phyloP scores from a whole-genome alignment of 345 rosid species.

The Heritiera littoralis region DNA sequence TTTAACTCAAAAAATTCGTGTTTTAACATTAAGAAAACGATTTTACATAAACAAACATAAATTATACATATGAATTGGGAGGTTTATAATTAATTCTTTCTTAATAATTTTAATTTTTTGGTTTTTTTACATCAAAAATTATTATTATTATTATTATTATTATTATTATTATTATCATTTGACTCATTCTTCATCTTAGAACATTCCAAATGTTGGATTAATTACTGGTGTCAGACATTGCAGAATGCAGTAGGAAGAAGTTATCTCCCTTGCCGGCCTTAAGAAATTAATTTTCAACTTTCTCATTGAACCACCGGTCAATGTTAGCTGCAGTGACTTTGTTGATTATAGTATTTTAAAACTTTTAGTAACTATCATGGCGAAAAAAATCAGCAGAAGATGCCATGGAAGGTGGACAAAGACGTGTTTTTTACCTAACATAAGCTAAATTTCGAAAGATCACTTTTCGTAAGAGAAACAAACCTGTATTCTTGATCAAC shows the following conservation, averaged over 20 bases:
- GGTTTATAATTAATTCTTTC: too few species aligned
- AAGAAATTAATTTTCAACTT: background rate
- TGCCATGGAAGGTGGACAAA: background rate
- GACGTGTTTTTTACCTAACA: background rate
- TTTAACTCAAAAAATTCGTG: too few species aligned
- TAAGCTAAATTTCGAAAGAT: background rate
- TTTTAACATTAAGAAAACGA: too few species aligned
- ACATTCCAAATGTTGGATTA: background rate
- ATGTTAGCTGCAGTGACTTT: background rate
- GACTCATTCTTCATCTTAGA: background rate
- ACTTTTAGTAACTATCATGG: background rate
- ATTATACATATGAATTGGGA: too few species aligned
- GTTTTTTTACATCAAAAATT: too few species aligned
- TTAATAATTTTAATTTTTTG: too few species aligned
- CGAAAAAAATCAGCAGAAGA: background rate
- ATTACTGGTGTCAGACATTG: background rate
- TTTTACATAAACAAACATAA: too few species aligned
- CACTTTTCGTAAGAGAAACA: background rate
- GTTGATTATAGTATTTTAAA: background rate
- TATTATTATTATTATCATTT: background rate
- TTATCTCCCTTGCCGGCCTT: background rate
- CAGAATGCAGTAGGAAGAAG: background rate
- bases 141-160: too few species aligned
- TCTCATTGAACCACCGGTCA: background rate
- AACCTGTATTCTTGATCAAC: constrained; percentile 4